Conservation (phyloP, 306 rosid species). For the Cyclanthera cordifolia region DNA sequence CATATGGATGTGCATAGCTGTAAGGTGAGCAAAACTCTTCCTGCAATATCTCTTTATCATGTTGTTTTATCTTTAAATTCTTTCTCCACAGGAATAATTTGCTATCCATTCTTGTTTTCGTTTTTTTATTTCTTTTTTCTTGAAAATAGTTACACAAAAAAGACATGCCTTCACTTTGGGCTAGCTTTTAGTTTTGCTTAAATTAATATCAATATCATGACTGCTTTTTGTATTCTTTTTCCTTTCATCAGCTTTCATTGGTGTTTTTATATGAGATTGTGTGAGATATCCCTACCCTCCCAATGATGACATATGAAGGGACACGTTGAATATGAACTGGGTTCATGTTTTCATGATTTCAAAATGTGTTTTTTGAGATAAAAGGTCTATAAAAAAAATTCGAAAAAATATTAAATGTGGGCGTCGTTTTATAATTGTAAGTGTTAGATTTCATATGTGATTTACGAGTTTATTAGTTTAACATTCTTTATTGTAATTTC, state of each 20-base stretch:
- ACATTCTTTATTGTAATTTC: too few relatives aligned
- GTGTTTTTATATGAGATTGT: constrained; percentile 48
- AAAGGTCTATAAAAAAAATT: background rate
- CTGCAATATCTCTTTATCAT: constrained; percentile 17
- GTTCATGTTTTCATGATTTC: background rate
- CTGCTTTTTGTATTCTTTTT: constrained; percentile 35
- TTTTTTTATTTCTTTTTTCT: too few relatives aligned
- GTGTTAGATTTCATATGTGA: too few relatives aligned
- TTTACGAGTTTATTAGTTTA: too few relatives aligned
- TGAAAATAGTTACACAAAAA: background rate
- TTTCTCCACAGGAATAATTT: constrained; percentile 11
- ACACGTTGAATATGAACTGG: constrained; percentile 14
- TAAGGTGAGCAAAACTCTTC: constrained; percentile 22
- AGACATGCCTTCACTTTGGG: constrained; percentile 9
- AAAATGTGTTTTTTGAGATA: background rate
- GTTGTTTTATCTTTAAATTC: constrained; percentile 7
- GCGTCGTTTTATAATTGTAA: too few relatives aligned
- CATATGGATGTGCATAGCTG: constrained; percentile 57
- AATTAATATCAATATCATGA: constrained; percentile 12
- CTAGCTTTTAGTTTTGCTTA: constrained; percentile 8
- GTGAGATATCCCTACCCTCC: constrained; percentile 36
- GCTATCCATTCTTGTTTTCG: too few relatives aligned
- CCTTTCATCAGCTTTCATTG: constrained; percentile 23
- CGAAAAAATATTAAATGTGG: background rate
- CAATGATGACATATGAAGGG: constrained; percentile 46